Evolutionary conservation across 2,329 filamentous ascomycete species (phyloP).

Genomic region (Thermothelomyces thermophilus): DNA sequence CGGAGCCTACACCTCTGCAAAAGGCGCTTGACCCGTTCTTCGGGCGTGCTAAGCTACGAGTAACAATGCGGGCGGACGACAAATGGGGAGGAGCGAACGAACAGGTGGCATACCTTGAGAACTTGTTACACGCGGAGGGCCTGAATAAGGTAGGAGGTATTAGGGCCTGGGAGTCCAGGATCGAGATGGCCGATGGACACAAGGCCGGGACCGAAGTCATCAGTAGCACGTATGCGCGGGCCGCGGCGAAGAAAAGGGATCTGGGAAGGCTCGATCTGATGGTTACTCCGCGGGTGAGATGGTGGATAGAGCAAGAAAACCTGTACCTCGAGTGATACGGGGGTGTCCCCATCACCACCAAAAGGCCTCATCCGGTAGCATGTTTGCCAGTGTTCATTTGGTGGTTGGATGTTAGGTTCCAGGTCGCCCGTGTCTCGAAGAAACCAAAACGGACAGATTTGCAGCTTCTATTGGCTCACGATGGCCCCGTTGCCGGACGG

Average conservation of each 20-base stretch:
- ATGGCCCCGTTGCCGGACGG: no score
- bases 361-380: no score
- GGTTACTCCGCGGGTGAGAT: constrained; percentile 50
- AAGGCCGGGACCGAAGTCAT: constrained; percentile 38
- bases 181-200: constrained; percentile 52
- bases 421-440: no score
- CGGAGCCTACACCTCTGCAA: constrained; percentile 37
- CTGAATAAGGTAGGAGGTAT: constrained; percentile 49
- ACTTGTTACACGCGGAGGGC: constrained; percentile 38
- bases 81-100: constrained; percentile 51
- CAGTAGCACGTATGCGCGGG: constrained; percentile 58
- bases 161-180: constrained; percentile 50
- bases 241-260: constrained; percentile 43
- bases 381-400: no score
- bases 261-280: constrained; percentile 43
- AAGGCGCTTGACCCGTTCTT: constrained; percentile 58
- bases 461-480: no score
- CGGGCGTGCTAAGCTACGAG: constrained; percentile 51
- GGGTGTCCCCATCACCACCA: no score
- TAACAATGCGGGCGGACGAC: constrained; percentile 56
- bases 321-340: constrained; percentile 42
- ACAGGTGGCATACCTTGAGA: constrained; percentile 49
- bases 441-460: no score
- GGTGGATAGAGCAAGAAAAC: constrained; percentile 49
- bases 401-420: no score